A percentile compares a stretch with the other conserved stretches of the same genome.
phyloP scores from a whole-genome alignment of 805 yeast species.

The Wickerhamomyces xylosicus region DNA sequence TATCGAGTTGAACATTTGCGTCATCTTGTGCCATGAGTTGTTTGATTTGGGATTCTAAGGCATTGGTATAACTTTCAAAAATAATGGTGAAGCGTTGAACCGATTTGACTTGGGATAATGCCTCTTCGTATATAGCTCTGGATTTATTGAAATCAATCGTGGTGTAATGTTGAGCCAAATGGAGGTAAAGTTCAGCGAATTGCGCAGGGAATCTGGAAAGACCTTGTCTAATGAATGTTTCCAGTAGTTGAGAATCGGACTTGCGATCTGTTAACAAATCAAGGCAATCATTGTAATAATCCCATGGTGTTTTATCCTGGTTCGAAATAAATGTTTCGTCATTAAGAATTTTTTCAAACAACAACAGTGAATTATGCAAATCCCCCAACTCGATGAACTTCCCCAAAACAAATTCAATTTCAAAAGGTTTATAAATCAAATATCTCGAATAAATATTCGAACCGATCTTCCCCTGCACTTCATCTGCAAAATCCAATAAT shows the following conservation, averaged over 20 bases:
- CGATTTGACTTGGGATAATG: slow-evolving; percentile 35
- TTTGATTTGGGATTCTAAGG: slow-evolving; percentile 41
- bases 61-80: slow-evolving; percentile 52
- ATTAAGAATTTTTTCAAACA: slow-evolving; percentile 25
- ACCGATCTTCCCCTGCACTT: slow-evolving; percentile 28
- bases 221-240: slow-evolving; percentile 25
- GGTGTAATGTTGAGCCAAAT: slow-evolving; percentile 38
- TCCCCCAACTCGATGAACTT: slow-evolving; percentile 25
- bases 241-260: slow-evolving; percentile 19
- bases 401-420: slow-evolving; percentile 23
- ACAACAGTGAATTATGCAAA: slow-evolving; percentile 17
- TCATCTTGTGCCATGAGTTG: slow-evolving; percentile 15
- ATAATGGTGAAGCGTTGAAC: slow-evolving; percentile 52
- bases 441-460: slow-evolving; percentile 22
- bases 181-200: slow-evolving; percentile 34
- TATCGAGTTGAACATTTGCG: slow-evolving; percentile 32
- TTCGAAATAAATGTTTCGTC: slow-evolving; percentile 25
- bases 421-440: slow-evolving; percentile 19
- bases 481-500: slow-evolving; percentile 38
- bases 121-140: slow-evolving; percentile 34
- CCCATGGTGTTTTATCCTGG: slow-evolving; percentile 33
- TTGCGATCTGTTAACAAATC: slow-evolving; percentile 24
- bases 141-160: slow-evolving; percentile 28
- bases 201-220: slow-evolving; percentile 48
- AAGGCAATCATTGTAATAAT: slow-evolving; percentile 36